A percentile compares a stretch with the other conserved stretches of the same genome.
Evolutionary conservation across 2,329 filamentous ascomycete species (phyloP).

Genomic region (Neofusicoccum sp.): DNA sequence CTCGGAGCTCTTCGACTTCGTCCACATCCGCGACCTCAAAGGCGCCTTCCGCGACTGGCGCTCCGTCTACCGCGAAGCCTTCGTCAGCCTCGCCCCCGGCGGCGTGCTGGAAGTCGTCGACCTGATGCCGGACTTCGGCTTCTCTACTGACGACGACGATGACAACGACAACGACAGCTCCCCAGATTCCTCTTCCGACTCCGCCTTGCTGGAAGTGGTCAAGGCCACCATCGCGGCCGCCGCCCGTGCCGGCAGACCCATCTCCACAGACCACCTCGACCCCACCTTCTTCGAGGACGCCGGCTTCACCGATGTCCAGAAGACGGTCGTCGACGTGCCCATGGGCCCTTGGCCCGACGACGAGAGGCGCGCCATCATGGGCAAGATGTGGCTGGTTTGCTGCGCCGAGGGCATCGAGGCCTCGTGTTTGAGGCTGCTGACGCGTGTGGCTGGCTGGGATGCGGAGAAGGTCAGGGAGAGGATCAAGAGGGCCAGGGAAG

Average conservation of each 20-base stretch:
- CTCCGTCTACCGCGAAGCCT: conserved; percentile 46
- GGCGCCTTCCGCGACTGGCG: conserved; percentile 50
- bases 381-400: conserved; percentile 43
- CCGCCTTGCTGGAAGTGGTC: conserved; percentile 29
- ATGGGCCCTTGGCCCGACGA: conserved; percentile 40
- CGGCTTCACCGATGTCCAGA: conserved; percentile 45
- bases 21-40: conserved; percentile 49
- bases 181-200: conserved; percentile 20
- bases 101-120: conserved; percentile 50
- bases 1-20: conserved; percentile 48
- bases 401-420: conserved; percentile 43
- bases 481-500: background rate
- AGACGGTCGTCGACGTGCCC: conserved; percentile 38
- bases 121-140: conserved; percentile 25
- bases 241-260: conserved; percentile 39
- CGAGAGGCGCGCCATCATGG: conserved; percentile 34
- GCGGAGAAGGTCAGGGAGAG: conserved; percentile 27
- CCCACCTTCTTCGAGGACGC: conserved; percentile 40
- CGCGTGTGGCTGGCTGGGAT: conserved; percentile 34
- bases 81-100: conserved; percentile 45
- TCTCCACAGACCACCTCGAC: conserved; percentile 45
- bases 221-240: conserved; percentile 36
- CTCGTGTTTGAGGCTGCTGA: conserved; percentile 36
- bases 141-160: conserved; percentile 4
- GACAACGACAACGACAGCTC: background rate